A percentile compares a stretch with the other conserved stretches of the same genome.
These are phyloP conservation scores for Elsinoe arachidis DNA, from an alignment of 2,329 filamentous ascomycete species.

Conservation along the genomic window DNA sequence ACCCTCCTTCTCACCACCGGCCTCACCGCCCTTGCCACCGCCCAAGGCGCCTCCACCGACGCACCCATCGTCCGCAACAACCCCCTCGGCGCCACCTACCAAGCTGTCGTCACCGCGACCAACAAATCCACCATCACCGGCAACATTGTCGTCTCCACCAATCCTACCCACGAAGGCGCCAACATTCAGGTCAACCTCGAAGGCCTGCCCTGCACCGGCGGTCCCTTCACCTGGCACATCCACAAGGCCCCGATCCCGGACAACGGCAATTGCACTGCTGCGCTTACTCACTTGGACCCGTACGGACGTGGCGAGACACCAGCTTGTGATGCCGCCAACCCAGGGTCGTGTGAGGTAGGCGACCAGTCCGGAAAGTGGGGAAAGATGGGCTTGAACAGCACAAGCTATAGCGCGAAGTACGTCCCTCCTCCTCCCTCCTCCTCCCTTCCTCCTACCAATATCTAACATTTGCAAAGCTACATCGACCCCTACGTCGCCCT, in stretches of 20 bases:
- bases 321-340: slow-evolving; percentile 49
- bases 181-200: slow-evolving; percentile 33
- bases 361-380: slow-evolving; percentile 70
- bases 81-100: slow-evolving; percentile 32
- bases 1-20: not conserved
- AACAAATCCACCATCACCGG: slow-evolving; percentile 28
- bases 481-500: slow-evolving; percentile 44
- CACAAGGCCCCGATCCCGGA: slow-evolving; percentile 56
- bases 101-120: slow-evolving; percentile 30
- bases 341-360: slow-evolving; percentile 64
- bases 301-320: slow-evolving; percentile 55
- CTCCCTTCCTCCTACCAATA: not conserved
- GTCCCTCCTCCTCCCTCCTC: slow-evolving; percentile 11
- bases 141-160: slow-evolving; percentile 27
- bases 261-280: slow-evolving; percentile 62
- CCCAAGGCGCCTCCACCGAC: slow-evolving; percentile 15
- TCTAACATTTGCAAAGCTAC: slow-evolving; percentile 31
- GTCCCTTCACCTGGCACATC: slow-evolving; percentile 53
- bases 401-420: slow-evolving; percentile 26
- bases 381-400: slow-evolving; percentile 34
- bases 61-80: slow-evolving; percentile 32
- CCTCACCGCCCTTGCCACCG: slow-evolving; percentile 12
- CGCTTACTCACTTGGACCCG: slow-evolving; percentile 63
- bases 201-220: slow-evolving; percentile 28
- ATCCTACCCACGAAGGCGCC: slow-evolving; percentile 31